Evolutionary conservation across 805 yeast genomes (phyloP), one percentile per base, ranked within the genome.

Genomic region (Myxozyma monticola): DNA sequence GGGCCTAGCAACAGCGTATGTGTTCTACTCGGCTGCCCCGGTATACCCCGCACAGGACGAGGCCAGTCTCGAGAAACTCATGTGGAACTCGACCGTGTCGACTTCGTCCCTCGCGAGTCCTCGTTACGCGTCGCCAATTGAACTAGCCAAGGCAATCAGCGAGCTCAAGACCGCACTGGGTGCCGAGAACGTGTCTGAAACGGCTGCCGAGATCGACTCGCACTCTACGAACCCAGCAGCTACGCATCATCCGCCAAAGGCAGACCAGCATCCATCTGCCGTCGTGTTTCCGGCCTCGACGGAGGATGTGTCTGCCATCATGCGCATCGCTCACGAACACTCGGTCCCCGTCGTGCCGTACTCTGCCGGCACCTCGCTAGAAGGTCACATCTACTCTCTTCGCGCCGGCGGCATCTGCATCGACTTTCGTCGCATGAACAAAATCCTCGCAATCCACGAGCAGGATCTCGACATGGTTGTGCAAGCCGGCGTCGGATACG

Each of bases 401-500:
- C 74, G 88, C 39, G 73, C 89, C 60, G 82, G 83, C 0, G 84
- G 88, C 14, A 76, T 86, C 18, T 76, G 84, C 12, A 66, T 87
- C 24, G 84, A 86, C 42, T 71, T 87, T 54, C 73, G 77, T 44
- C 72, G 75, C 50, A 80, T 87, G 88, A 76, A 81, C 62, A 62
- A 77, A 35, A 72, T 87, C 24, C 35, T 87, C 12, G 76, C 68
- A 31, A 67, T 87, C 37, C 79, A 85, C 63, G 77, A 80, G 31
- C 81, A 77, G 18, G 96, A 87, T 69, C 68, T 87, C 56, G 95
- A 87, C 62, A 77, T 79, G 22, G 83, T 81, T 2, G 89, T 87
- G 2, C 91, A 87, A 68, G 86, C 95, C 1, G 89, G 87, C 20
- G 83, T 85, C 15, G 87, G 87, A 2, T 86, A 93, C 91, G 85